Conservation (phyloP, 495 filamentous ascomycete species). For the Xylaria bambusicola region DNA sequence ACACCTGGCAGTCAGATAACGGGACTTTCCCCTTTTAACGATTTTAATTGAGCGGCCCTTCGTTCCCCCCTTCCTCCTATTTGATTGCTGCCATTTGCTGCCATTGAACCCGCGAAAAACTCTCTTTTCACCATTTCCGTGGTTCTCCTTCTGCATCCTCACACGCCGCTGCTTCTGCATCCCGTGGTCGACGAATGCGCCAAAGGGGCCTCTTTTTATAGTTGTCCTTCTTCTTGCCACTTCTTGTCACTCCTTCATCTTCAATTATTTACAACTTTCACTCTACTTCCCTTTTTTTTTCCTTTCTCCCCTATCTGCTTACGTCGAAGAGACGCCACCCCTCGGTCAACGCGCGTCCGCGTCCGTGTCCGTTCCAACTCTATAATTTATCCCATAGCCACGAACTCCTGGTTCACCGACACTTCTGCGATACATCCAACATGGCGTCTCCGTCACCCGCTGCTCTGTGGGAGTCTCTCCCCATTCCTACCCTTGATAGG, state of each 20-base stretch:
- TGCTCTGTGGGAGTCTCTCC: conserved; percentile 65
- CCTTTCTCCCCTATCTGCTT: not conserved
- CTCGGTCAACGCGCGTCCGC: not conserved
- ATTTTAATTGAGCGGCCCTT: not conserved
- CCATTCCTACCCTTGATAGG: conserved; percentile 78
- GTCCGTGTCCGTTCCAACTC: conserved; percentile 1
- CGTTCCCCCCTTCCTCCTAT: not conserved
- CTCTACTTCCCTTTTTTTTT: no score
- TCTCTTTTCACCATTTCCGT: conserved; percentile 27
- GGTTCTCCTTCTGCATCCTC: conserved; percentile 13
- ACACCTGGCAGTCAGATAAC: no score
- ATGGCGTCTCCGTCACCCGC: conserved; percentile 48
- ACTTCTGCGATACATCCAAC: conserved; percentile 16
- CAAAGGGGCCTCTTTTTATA: conserved; percentile 11
- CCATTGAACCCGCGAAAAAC: conserved; percentile 6
- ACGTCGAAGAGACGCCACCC: not conserved
- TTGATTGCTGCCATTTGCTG: no score
- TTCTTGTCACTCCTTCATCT: conserved; percentile 41
- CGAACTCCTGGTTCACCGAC: conserved; percentile 14
- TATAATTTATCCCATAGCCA: conserved; percentile 5
- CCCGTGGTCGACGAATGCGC: conserved; percentile 16
- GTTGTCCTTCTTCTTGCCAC: conserved; percentile 19
- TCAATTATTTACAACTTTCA: conserved; percentile 10
- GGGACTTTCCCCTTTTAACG: conserved; percentile 11
- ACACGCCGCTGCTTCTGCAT: no score